Conservation (phyloP, 2,329 filamentous ascomycete species). For the Fusarium liriodendri region DNA sequence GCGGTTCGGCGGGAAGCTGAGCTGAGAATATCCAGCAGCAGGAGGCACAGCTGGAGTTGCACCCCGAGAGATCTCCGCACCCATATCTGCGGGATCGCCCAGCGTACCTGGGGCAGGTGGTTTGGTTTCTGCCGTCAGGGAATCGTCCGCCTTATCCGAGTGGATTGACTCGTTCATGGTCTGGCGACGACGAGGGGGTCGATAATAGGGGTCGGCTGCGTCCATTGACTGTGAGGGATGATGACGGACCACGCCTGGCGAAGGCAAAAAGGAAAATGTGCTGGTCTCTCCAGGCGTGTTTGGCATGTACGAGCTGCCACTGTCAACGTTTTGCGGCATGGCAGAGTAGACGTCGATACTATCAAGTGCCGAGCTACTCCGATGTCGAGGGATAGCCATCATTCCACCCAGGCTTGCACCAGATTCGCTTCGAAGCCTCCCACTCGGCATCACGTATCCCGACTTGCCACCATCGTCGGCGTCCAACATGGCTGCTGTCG, state of each 20-base stretch:
- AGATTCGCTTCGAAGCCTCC: slow-evolving; percentile 70
- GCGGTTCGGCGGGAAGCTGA: slow-evolving; percentile 64
- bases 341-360: slow-evolving; percentile 59
- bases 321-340: slow-evolving; percentile 62
- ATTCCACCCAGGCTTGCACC: slow-evolving; percentile 67
- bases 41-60: slow-evolving; percentile 57
- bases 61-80: slow-evolving; percentile 55
- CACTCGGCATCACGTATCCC: slow-evolving; percentile 65
- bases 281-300: slow-evolving; percentile 79
- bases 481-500: slow-evolving; percentile 83
- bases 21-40: slow-evolving; percentile 42
- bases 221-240: slow-evolving; percentile 61
- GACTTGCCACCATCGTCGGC: slow-evolving; percentile 73
- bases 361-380: slow-evolving; percentile 68
- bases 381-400: slow-evolving; percentile 55
- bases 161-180: slow-evolving; percentile 59
- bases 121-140: slow-evolving; percentile 48
- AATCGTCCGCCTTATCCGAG: slow-evolving; percentile 47
- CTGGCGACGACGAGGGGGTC: slow-evolving; percentile 80
- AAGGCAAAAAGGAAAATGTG: slow-evolving; percentile 77
- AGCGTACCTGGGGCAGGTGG: slow-evolving; percentile 51
- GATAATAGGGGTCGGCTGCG: slow-evolving; percentile 84
- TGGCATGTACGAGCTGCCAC: slow-evolving; percentile 74
- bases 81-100: slow-evolving; percentile 55
- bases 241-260: slow-evolving; percentile 63